Conservation (phyloP, 2,329 filamentous ascomycete species). For the Pseudopithomyces chartarum region DNA sequence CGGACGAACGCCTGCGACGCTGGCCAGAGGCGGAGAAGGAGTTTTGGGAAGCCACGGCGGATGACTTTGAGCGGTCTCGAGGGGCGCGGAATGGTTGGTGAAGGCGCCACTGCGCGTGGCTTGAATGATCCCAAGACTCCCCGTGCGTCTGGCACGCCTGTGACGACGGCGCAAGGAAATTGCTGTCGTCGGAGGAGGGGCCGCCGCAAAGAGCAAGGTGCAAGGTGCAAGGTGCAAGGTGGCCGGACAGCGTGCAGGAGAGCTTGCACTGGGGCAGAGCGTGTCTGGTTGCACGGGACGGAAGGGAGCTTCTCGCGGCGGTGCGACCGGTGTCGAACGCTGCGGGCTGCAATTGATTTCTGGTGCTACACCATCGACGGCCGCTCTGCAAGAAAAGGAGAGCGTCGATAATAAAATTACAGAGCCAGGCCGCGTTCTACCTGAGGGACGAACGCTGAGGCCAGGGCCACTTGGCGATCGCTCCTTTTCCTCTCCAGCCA, state of each 20-base stretch:
- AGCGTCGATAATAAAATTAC: conserved; percentile 1
- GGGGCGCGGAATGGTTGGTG: conserved; percentile 29
- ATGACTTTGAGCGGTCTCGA: conserved; percentile 24
- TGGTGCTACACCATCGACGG: neutral
- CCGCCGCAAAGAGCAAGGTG: conserved; percentile 3
- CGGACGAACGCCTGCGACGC: conserved; percentile 48
- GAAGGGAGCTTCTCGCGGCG: conserved; percentile 3
- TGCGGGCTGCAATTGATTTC: conserved; percentile 4
- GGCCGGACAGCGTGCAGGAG: conserved; percentile 12
- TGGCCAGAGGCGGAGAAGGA: conserved; percentile 46
- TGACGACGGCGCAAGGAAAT: conserved; percentile 14
- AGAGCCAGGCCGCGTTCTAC: neutral
- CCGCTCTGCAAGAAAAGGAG: neutral
- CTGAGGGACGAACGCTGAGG: conserved; percentile 4
- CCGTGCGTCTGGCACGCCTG: conserved; percentile 18
- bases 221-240: conserved; percentile 8
- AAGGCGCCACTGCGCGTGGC: conserved; percentile 27
- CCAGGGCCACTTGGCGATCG: conserved; percentile 4
- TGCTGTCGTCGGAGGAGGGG: neutral
- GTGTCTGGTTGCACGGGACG: conserved; percentile 4
- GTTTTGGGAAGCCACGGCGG: conserved; percentile 47
- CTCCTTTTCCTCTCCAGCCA: neutral
- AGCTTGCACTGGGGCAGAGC: conserved; percentile 1
- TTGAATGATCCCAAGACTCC: conserved; percentile 18
- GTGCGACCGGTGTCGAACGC: conserved; percentile 1